phyloP scores from a whole-genome alignment of 2,329 filamentous ascomycete species.

The Sordariomycetes sp. region DNA sequence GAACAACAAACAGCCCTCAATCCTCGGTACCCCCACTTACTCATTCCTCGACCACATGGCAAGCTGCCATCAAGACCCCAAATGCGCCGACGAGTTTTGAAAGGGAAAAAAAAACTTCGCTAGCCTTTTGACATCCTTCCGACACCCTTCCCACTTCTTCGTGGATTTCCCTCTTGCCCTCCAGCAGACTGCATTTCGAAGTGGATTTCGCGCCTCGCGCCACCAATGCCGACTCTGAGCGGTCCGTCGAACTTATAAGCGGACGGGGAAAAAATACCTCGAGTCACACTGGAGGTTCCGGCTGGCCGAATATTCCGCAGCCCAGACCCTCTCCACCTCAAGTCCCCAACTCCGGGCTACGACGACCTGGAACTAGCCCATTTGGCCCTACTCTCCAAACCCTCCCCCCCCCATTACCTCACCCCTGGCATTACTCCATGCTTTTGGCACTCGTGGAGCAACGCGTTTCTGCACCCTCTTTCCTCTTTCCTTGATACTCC shows the following conservation, averaged over 20 bases:
- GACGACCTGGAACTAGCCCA: constrained; percentile 26
- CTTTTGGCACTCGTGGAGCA: not conserved
- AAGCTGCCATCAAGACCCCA: not conserved
- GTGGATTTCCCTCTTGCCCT: not conserved
- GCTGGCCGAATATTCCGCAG: constrained; percentile 5
- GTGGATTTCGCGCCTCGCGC: not conserved
- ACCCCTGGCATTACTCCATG: not conserved
- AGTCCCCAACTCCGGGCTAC: constrained; percentile 22
- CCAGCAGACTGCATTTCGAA: not conserved
- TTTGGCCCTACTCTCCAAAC: not conserved
- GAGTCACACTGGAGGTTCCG: constrained; percentile 2
- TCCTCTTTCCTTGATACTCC: not conserved
- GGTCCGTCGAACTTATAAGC: not conserved
- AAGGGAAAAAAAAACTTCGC: constrained; percentile 2
- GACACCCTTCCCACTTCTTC: not conserved
- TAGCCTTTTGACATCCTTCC: not conserved
- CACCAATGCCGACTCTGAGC: not conserved
- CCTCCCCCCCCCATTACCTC: not conserved
- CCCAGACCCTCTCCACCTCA: constrained; percentile 14
- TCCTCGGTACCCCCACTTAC: constrained; percentile 4
- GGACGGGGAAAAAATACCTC: not conserved
- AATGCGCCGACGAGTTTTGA: not conserved
- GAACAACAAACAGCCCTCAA: not conserved
- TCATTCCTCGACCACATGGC: constrained; percentile 5
- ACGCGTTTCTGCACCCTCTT: not conserved